phyloP scores from a whole-genome alignment of 495 filamentous ascomycete species.

The Penicillium cataractarum region DNA sequence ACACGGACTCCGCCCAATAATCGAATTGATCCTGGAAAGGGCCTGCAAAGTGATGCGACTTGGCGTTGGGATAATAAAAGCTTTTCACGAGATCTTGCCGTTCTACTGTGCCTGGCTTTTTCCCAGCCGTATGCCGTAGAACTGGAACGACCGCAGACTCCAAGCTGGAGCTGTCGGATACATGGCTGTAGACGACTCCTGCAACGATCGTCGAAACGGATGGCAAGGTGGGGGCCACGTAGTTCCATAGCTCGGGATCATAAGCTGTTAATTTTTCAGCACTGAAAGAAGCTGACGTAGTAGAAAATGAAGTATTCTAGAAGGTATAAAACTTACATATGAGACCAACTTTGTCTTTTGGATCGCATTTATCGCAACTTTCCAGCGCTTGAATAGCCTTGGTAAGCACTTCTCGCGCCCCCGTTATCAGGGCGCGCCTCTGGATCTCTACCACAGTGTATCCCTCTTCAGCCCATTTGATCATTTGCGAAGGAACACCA shows the following conservation, averaged over 20 bases:
- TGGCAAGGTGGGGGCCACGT: not conserved
- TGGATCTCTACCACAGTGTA: constrained; percentile 23
- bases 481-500: constrained; percentile 12
- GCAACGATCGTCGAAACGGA: not conserved
- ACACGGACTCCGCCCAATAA: constrained; percentile 16
- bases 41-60: constrained; percentile 1
- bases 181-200: not conserved
- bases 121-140: not conserved
- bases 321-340: not conserved
- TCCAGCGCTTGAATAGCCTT: not conserved
- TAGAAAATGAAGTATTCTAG: not conserved
- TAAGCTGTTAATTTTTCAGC: not conserved
- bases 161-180: not conserved
- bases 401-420: not conserved
- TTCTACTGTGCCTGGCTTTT: not conserved
- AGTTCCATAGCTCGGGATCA: constrained; percentile 3
- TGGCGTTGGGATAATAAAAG: not conserved
- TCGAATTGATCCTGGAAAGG: constrained; percentile 17
- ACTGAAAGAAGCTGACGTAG: not conserved
- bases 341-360: constrained; percentile 1
- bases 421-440: not conserved
- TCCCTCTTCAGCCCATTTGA: constrained; percentile 30
- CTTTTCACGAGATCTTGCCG: constrained; percentile 1
- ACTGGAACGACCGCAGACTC: not conserved
- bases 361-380: not conserved